Percentiles rank a stretch among this genome's conserved stretches.
phyloP scores from a whole-genome alignment of 164 flowering plant genomes.

The Stephania cephalantha region DNA sequence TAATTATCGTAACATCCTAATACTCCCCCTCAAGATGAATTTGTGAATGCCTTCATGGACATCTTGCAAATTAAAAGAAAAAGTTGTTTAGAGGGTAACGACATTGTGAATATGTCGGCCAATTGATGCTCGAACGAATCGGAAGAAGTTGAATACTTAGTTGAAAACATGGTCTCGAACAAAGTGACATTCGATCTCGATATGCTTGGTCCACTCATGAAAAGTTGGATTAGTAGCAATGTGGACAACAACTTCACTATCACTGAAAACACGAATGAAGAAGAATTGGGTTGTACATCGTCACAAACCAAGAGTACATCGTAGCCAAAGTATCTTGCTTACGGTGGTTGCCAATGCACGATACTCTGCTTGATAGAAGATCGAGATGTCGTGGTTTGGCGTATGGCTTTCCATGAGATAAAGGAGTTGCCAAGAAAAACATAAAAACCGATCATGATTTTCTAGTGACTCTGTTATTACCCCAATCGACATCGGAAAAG shows the following conservation, averaged over 20 bases:
- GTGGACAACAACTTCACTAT: background rate
- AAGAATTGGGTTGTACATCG: background rate
- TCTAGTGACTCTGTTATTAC: too few relatives aligned
- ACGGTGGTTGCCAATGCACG: slow-evolving; percentile 3
- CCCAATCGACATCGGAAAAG: too few relatives aligned
- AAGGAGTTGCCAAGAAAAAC: too few relatives aligned
- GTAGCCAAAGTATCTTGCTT: background rate
- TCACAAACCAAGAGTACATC: background rate
- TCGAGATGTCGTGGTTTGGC: background rate
- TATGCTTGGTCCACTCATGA: background rate
- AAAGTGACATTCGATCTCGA: slow-evolving; percentile 2
- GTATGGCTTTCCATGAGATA: too few relatives aligned
- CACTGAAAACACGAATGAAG: background rate
- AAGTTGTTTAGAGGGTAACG: background rate
- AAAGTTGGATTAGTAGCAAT: too few relatives aligned
- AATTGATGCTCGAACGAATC: background rate
- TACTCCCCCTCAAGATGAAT: slow-evolving; percentile 5
- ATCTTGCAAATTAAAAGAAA: background rate
- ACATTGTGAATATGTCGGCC: background rate
- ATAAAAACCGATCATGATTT: too few relatives aligned
- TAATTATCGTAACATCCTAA: too few relatives aligned
- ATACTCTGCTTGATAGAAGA: slow-evolving; percentile 14
- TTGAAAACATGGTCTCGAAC: background rate
- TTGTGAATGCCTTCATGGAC: background rate
- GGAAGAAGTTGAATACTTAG: background rate